phyloP scores from a whole-genome alignment of 768 basidiomycete species.

The Lenzites betulinus region DNA sequence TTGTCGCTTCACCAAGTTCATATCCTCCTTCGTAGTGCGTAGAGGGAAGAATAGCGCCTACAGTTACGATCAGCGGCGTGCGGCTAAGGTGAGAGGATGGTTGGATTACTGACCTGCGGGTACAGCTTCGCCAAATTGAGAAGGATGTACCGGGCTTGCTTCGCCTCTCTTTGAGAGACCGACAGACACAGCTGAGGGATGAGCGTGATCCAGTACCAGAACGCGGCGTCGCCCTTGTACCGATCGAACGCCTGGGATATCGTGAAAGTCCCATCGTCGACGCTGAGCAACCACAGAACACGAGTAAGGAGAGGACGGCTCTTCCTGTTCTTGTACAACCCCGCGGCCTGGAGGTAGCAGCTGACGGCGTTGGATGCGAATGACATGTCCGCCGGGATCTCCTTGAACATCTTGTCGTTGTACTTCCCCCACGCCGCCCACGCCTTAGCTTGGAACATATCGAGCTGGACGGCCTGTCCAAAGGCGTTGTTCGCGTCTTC shows the following conservation, averaged over 20 bases:
- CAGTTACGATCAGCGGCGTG: background rate
- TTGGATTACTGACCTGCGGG: constrained; percentile 71
- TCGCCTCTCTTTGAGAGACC: constrained; percentile 88
- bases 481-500: constrained; percentile 93
- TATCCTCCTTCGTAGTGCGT: constrained; percentile 81
- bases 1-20: constrained; percentile 49
- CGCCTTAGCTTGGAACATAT: constrained; percentile 91
- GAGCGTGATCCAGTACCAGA: constrained; percentile 99
- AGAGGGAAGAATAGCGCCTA: constrained; percentile 96
- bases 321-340: constrained; percentile 92
- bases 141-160: constrained; percentile 87
- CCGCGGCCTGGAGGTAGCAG: constrained; percentile 97
- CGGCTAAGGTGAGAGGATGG: background rate
- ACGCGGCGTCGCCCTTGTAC: constrained; percentile 94
- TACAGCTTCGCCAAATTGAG: constrained; percentile 87
- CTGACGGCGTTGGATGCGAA: constrained; percentile 91
- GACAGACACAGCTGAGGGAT: constrained; percentile 93
- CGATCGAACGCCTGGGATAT: constrained; percentile 86
- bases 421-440: constrained; percentile 99
- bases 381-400: constrained; percentile 68
- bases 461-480: constrained; percentile 94
- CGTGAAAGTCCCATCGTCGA: constrained; percentile 76
- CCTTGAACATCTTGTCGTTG: constrained; percentile 93
- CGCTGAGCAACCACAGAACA: constrained; percentile 93
- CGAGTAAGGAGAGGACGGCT: constrained; percentile 88